Conservation (phyloP, 805 yeast species). For the Pichia manshurica region DNA sequence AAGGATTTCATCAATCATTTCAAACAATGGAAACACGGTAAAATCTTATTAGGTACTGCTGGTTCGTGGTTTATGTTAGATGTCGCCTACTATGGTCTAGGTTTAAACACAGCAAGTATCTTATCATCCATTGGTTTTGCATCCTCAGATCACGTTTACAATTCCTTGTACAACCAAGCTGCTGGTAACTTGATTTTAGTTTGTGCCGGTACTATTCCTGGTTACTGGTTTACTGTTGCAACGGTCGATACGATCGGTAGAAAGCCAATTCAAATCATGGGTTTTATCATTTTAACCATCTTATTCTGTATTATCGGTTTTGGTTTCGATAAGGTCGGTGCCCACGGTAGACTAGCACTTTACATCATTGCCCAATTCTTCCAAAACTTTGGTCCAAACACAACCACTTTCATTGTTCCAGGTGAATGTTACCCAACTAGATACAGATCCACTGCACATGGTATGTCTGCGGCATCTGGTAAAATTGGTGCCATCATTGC, state of each 20-base stretch:
- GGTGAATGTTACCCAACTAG: constrained; percentile 93
- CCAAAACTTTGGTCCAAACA: constrained; percentile 90
- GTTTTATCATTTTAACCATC: constrained; percentile 65
- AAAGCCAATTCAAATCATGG: constrained; percentile 73
- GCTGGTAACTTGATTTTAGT: constrained; percentile 90
- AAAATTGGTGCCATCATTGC: constrained; percentile 92
- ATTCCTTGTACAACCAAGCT: constrained; percentile 65
- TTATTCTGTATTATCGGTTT: constrained; percentile 79
- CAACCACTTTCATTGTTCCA: constrained; percentile 85
- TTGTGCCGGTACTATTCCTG: constrained; percentile 94
- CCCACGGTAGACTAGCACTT: constrained; percentile 64
- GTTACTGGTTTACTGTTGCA: constrained; percentile 83
- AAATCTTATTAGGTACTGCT: constrained; percentile 81
- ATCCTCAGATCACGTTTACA: constrained; percentile 61
- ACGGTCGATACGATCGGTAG: constrained; percentile 80
- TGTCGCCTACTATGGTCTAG: constrained; percentile 86
- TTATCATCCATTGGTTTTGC: constrained; percentile 83
- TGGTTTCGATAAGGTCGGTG: constrained; percentile 64
- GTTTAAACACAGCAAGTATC: constrained; percentile 75
- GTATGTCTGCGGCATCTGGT: constrained; percentile 90
- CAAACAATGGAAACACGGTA: constrained; percentile 80
- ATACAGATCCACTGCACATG: constrained; percentile 93
- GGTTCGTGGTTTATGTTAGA: constrained; percentile 89
- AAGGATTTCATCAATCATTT: constrained; percentile 68
- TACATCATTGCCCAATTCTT: constrained; percentile 81